Conservation (phyloP, 2,329 filamentous ascomycete species). For the Grosmannia penicillata region DNA sequence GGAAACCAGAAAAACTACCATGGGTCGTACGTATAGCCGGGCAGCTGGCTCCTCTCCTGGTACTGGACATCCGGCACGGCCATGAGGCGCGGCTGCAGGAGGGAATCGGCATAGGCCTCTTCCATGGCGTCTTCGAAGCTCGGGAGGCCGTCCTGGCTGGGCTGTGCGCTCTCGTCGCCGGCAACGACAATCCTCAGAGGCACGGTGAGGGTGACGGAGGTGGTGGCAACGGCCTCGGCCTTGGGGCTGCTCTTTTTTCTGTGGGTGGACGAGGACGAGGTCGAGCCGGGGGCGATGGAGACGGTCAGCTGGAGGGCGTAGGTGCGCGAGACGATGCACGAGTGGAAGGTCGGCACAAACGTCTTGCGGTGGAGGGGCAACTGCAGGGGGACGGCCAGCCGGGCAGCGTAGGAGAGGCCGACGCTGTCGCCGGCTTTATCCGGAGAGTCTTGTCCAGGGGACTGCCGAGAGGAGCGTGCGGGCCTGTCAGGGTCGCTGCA, state of each 20-base stretch:
- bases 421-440: not conserved
- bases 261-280: conserved; percentile 21
- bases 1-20: not conserved
- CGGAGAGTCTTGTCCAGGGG: not conserved
- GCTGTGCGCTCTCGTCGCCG: not conserved
- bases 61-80: conserved; percentile 16
- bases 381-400: conserved; percentile 30
- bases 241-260: conserved; percentile 10
- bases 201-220: conserved; percentile 4
- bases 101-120: conserved; percentile 27
- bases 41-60: conserved; percentile 13
- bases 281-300: conserved; percentile 18
- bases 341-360: conserved; percentile 43
- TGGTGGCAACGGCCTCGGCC: not conserved
- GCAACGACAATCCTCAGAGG: conserved; percentile 7
- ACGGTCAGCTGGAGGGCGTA: conserved; percentile 35
- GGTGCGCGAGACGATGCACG: conserved; percentile 39
- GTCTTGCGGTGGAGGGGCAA: conserved; percentile 31
- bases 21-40: conserved; percentile 12
- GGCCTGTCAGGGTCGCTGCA: conserved; percentile 21
- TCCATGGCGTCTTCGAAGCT: conserved; percentile 35
- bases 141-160: conserved; percentile 21
- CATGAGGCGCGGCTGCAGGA: conserved; percentile 26
- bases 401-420: conserved; percentile 23
- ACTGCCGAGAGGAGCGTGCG: not conserved